Evolutionary conservation across 257 asterid species (phyloP), one percentile per base, ranked within the genome.

Genomic region (Solanum medicagineum): DNA sequence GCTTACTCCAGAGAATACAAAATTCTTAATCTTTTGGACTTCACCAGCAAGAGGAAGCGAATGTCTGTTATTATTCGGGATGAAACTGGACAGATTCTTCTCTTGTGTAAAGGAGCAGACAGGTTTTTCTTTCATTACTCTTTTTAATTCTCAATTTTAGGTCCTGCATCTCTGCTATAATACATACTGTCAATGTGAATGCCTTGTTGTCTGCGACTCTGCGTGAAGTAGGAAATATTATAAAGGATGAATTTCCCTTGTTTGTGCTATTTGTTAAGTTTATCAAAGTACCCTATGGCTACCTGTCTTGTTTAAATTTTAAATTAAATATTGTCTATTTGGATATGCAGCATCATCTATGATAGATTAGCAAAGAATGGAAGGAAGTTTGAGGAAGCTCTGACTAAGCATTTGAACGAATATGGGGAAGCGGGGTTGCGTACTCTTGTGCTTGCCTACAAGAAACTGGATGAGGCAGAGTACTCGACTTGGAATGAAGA

Each of bases 101-200:
- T 96, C 85, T 85, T 96, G 81, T 96, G 98, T 92, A 96, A 96
- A 92, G 99, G 99, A 88, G 99, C 99, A 54, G 99, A 96, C 91
- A 94, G 94, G 99, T 95, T 40, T 70, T 88, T 56, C 75, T 85
- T 77, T 85, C 74, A 15, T 87, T 71, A 82, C 80, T 56, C 70
- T 54, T 54, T 54, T 24, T 70, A 53, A 79, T 29, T 53, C 83
- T 79, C 83, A 79, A 29, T 79, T 79, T 53, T 77, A 15, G 26
- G 47, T 77, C 26, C 66, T 10, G 29, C 83, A 51, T 22, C 59
- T 24, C 81, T 75, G 81, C 81, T 44, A 19, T 73, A 44, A n/a
- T 44, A 73, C 32, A 44, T 73, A n/a, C 20, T 45, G 20, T 6
- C 80, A n/a, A 45, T 8, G 8, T 8, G 10, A 68, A 19, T 63